Evolutionary conservation across 2,329 filamentous ascomycete species (phyloP), one percentile per base, ranked within the genome.

Genomic region (Colletotrichum viniferum): DNA sequence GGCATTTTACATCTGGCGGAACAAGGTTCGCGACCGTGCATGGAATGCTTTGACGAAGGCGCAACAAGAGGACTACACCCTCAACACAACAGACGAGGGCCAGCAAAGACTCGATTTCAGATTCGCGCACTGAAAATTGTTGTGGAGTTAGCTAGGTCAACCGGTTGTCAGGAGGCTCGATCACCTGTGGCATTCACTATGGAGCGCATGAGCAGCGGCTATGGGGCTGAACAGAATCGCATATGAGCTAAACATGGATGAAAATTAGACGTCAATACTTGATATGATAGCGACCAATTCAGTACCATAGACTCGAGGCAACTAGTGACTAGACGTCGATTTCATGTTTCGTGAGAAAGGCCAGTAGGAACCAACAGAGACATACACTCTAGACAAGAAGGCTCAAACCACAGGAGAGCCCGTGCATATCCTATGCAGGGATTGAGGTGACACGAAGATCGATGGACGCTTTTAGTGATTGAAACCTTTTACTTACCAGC

Each of bases 81-180:
- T 85, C 38, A 88, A 86, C 32, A 89, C 88, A 0, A 87, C 82
- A 5, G 89, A 91, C 73, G 84, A 90, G 79, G 90, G 90, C 0
- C 86, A 86, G 73, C 88, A 90, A 81, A 86, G 90, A 79, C 80
- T 90, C 69, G 89, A 91, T 77, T 91, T 91, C 78, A 80, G 87
- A 21, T 91, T 91, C 76, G 86, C 81, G 13, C 87, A 88, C 77
- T 89, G 28, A 83, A 63, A 2, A 12, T 48, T 13, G n/a, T 52
- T 52, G 10, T 21, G 43, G n/a, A 21, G n/a, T 52, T 21, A 52
- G 43, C n/a, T 3, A n/a, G 43, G n/a, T n/a, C 12, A 21, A 52
- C n/a, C 10, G 2, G 0, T 4, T 48, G 18, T n/a, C 3, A 48
- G 43, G 43, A 7, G 18, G 43, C 43, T 52, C 43, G n/a, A 48